These are phyloP conservation scores for Neoboletus brunneissimus DNA, from an alignment of 768 basidiomycete species.

Conservation along the genomic window DNA sequence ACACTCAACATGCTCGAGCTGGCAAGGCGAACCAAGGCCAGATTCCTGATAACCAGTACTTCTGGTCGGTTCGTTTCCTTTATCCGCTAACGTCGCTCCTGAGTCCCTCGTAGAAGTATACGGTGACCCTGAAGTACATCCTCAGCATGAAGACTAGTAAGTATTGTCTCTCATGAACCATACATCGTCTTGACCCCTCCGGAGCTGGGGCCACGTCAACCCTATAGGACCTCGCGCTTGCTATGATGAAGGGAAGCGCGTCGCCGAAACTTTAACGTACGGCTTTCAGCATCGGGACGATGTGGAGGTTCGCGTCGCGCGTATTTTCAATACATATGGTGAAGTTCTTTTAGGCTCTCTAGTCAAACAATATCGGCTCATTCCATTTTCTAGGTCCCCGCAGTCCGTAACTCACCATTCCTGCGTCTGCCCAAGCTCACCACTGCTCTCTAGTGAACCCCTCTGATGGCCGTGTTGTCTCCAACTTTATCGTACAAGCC, in stretches of 20 bases:
- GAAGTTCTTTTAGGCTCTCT: conserved; percentile 5
- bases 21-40: conserved; percentile 95
- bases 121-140: conserved; percentile 97
- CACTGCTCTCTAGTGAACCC: conserved; percentile 73
- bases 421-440: conserved; percentile 20
- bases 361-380: background rate
- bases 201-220: conserved; percentile 97
- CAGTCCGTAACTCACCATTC: conserved; percentile 49
- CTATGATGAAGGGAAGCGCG: conserved; percentile 99
- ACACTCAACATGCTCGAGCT: conserved; percentile 98
- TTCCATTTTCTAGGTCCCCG: conserved; percentile 45
- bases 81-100: background rate
- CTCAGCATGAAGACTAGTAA: conserved; percentile 93
- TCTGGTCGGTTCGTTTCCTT: conserved; percentile 58
- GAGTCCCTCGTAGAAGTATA: conserved; percentile 71
- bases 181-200: conserved; percentile 17
- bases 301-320: conserved; percentile 94
- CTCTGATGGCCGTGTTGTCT: conserved; percentile 94
- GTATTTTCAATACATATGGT: conserved; percentile 98
- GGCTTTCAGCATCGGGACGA: conserved; percentile 93
- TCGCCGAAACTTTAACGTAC: conserved; percentile 96
- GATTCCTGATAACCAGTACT: conserved; percentile 94
- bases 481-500: conserved; percentile 98
- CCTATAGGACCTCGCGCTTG: conserved; percentile 98
- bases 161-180: conserved; percentile 25